These are phyloP conservation scores for Dioscorea cayenensis DNA, from an alignment of 116 monocot species.

Conservation along the genomic window DNA sequence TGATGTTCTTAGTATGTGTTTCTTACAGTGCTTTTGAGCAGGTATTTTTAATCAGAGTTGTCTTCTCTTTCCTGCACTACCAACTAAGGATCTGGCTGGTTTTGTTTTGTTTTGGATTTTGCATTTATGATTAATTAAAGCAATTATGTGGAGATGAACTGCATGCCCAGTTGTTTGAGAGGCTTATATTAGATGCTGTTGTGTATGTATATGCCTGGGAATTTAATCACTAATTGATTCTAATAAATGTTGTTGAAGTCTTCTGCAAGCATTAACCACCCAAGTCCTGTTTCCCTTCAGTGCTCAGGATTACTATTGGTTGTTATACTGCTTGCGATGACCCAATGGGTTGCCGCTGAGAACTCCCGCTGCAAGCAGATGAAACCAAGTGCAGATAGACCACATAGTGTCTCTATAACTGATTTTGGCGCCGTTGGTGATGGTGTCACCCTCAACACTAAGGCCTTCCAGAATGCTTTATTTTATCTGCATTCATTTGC, in stretches of 20 bases:
- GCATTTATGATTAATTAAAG: neutral
- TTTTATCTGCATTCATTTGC: slow-evolving; percentile 72
- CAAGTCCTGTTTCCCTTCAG: slow-evolving; percentile 20
- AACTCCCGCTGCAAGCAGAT: slow-evolving; percentile 30
- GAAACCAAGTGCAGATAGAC: slow-evolving; percentile 26
- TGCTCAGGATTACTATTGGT: slow-evolving; percentile 33
- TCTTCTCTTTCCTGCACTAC: neutral
- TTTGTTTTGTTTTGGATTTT: no score
- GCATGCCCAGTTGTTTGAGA: neutral
- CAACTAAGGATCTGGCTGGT: neutral
- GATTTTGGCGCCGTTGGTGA: slow-evolving; percentile 92
- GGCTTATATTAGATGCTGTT: neutral
- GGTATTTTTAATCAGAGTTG: no score
- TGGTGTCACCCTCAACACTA: slow-evolving; percentile 78
- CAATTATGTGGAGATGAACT: neutral
- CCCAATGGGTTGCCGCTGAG: slow-evolving; percentile 15
- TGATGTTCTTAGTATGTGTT: neutral
- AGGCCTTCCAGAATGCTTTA: slow-evolving; percentile 83
- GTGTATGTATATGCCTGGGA: neutral
- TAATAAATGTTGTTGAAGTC: neutral
- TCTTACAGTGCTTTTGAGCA: no score
- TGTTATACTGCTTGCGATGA: slow-evolving; percentile 17
- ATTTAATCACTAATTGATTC: neutral
- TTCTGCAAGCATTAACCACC: neutral
- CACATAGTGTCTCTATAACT: slow-evolving; percentile 72